Conservation (phyloP, 2,329 filamentous ascomycete genomes). For the Colletotrichum limetticola region DNA sequence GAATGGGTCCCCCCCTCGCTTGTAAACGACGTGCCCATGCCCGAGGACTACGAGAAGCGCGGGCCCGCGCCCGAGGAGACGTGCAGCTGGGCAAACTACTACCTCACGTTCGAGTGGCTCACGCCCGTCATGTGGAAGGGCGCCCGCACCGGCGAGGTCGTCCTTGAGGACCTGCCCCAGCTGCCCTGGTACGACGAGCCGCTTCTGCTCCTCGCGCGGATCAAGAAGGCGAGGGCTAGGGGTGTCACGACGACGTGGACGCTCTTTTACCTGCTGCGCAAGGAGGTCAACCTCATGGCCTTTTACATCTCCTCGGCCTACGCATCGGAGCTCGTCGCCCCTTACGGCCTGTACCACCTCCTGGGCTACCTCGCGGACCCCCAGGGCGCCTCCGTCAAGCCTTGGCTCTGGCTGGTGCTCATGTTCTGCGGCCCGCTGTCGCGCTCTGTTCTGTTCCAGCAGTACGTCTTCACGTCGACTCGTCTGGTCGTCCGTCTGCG, state of each 20-base stretch:
- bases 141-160: slow-evolving; percentile 51
- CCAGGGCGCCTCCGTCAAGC: slow-evolving; percentile 54
- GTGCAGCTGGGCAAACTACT: slow-evolving; percentile 64
- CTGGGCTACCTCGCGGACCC: slow-evolving; percentile 62
- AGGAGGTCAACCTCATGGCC: slow-evolving; percentile 57
- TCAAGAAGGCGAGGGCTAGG: slow-evolving; percentile 55
- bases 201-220: slow-evolving; percentile 54
- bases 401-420: slow-evolving; percentile 64
- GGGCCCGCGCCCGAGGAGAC: slow-evolving; percentile 62
- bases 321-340: slow-evolving; percentile 60
- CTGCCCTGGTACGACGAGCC: slow-evolving; percentile 68
- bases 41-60: slow-evolving; percentile 46
- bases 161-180: slow-evolving; percentile 58
- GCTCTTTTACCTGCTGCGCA: slow-evolving; percentile 53
- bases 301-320: slow-evolving; percentile 51
- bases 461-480: slow-evolving; percentile 68
- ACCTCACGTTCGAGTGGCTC: slow-evolving; percentile 62
- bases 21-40: slow-evolving; percentile 50
- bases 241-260: slow-evolving; percentile 58
- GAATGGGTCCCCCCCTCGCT: slow-evolving; percentile 60
- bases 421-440: slow-evolving; percentile 62
- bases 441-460: slow-evolving; percentile 63
- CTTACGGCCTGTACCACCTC: slow-evolving; percentile 64
- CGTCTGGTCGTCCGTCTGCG: slow-evolving; percentile 67
- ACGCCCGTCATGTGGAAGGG: slow-evolving; percentile 61